phyloP scores from a whole-genome alignment of 2,329 filamentous ascomycete genomes.

The Aschersonia sp. region DNA sequence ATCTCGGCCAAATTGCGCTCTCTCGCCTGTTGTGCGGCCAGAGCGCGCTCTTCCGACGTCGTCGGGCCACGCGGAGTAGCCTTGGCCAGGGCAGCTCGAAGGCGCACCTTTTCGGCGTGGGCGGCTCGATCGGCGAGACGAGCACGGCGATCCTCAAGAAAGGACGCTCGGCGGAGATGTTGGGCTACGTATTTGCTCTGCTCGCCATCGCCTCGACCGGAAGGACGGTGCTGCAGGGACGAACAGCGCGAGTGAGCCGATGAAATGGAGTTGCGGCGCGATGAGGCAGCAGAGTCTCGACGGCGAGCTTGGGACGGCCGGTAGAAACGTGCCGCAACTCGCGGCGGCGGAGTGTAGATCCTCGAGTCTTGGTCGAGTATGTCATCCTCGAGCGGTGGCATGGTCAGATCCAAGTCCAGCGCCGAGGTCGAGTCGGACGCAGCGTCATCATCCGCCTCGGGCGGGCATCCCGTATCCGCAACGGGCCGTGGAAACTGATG shows the following conservation, averaged over 20 bases:
- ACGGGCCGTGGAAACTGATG: neutral
- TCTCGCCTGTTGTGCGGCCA: constrained; percentile 64
- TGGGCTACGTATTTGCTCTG: constrained; percentile 70
- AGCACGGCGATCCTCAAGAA: constrained; percentile 68
- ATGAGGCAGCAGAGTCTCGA: constrained; percentile 64
- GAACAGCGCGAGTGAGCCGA: constrained; percentile 61
- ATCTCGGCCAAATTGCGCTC: constrained; percentile 75
- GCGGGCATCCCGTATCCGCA: neutral
- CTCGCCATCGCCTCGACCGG: constrained; percentile 30
- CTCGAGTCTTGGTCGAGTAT: constrained; percentile 18
- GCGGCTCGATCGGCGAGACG: constrained; percentile 67
- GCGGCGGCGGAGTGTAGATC: constrained; percentile 52
- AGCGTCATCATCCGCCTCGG: neutral
- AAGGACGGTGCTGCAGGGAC: constrained; percentile 33
- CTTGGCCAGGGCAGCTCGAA: constrained; percentile 62
- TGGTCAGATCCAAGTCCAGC: constrained; percentile 20
- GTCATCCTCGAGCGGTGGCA: constrained; percentile 23
- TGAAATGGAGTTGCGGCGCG: constrained; percentile 66
- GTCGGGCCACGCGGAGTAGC: constrained; percentile 49
- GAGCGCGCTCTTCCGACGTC: constrained; percentile 59
- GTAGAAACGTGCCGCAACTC: constrained; percentile 68
- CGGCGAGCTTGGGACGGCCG: constrained; percentile 50
- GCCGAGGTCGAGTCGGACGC: neutral
- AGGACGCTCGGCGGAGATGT: constrained; percentile 65
- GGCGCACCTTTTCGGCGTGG: constrained; percentile 70